Evolutionary conservation across 148 eudicot genomes (phyloP).

Genomic region (Chenopodium suecicum): DNA sequence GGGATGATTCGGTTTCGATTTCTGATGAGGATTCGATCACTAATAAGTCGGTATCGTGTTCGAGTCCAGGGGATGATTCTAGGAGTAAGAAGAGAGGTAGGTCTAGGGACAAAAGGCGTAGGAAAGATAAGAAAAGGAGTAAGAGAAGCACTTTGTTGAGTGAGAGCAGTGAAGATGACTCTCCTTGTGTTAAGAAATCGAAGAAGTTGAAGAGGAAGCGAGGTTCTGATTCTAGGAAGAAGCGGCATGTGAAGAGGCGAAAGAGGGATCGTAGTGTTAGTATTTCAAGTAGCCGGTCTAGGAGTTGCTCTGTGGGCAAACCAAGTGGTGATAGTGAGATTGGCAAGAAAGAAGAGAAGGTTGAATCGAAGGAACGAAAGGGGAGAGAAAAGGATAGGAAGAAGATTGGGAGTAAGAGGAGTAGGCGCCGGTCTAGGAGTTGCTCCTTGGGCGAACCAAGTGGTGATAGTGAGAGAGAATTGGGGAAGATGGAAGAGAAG

Average conservation of each 20-base stretch:
- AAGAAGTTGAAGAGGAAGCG: slow-evolving; percentile 43
- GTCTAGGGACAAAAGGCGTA: slow-evolving; percentile 41
- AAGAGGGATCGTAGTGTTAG: slow-evolving; percentile 51
- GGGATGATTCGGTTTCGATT: slow-evolving; percentile 36
- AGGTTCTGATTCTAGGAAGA: slow-evolving; percentile 44
- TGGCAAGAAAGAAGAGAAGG: slow-evolving; percentile 29
- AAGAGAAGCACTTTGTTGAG: slow-evolving; percentile 36
- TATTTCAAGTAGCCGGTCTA: slow-evolving; percentile 49
- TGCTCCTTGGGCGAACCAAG: slow-evolving; percentile 37
- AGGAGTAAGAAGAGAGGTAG: slow-evolving; percentile 41
- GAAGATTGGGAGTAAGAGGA: slow-evolving; percentile 27
- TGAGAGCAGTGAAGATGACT: slow-evolving; percentile 38
- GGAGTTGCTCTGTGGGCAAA: slow-evolving; percentile 38
- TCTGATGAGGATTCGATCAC: slow-evolving; percentile 48
- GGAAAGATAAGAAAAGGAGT: slow-evolving; percentile 50
- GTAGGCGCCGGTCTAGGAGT: slow-evolving; percentile 40
- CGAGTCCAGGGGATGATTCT: slow-evolving; percentile 39
- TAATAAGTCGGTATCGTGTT: slow-evolving; percentile 28
- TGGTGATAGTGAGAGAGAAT: slow-evolving; percentile 33
- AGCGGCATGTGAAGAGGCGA: slow-evolving; percentile 42
- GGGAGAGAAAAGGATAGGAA: slow-evolving; percentile 28
- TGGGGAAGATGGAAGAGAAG: slow-evolving; percentile 28
- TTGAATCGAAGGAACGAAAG: slow-evolving; percentile 31
- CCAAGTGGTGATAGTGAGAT: slow-evolving; percentile 35
- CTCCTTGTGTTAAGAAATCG: slow-evolving; percentile 42